Percentiles rank a stretch among this genome's conserved stretches.
phyloP scores from a whole-genome alignment of 2,329 filamentous ascomycete species.

The Fusarium floridanum region DNA sequence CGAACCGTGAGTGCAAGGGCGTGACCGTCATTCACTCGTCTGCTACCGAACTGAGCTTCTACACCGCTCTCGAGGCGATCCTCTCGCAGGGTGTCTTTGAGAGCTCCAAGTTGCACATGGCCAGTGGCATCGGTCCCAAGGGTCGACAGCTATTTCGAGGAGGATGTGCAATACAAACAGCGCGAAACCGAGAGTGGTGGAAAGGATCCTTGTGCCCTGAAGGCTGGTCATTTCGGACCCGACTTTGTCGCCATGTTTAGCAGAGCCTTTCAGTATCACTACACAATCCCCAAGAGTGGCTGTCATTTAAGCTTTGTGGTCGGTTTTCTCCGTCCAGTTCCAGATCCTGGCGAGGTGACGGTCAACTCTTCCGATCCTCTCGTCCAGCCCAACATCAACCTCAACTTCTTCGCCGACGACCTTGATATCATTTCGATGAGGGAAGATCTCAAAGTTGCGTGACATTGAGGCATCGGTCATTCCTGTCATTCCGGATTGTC shows the following conservation, averaged over 20 bases:
- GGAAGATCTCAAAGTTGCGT: constrained; percentile 49
- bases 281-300: constrained; percentile 56
- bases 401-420: constrained; percentile 71
- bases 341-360: constrained; percentile 63
- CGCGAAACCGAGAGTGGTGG: constrained; percentile 58
- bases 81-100: constrained; percentile 69
- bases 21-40: constrained; percentile 59
- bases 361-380: constrained; percentile 69
- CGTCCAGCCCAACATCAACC: constrained; percentile 69
- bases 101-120: constrained; percentile 73
- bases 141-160: constrained; percentile 67
- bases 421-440: constrained; percentile 69
- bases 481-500: constrained; percentile 67
- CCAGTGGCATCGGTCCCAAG: constrained; percentile 71
- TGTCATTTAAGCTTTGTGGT: constrained; percentile 69
- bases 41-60: constrained; percentile 57
- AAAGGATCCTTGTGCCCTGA: constrained; percentile 65
- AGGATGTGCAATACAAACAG: constrained; percentile 60
- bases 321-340: constrained; percentile 58
- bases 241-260: constrained; percentile 72
- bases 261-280: constrained; percentile 63
- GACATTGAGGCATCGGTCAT: constrained; percentile 50
- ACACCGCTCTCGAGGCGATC: constrained; percentile 63
- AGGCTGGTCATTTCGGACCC: constrained; percentile 72
- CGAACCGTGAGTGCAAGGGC: constrained; percentile 52